phyloP scores from a whole-genome alignment of 306 rosid species.

The Trifolium repens region DNA sequence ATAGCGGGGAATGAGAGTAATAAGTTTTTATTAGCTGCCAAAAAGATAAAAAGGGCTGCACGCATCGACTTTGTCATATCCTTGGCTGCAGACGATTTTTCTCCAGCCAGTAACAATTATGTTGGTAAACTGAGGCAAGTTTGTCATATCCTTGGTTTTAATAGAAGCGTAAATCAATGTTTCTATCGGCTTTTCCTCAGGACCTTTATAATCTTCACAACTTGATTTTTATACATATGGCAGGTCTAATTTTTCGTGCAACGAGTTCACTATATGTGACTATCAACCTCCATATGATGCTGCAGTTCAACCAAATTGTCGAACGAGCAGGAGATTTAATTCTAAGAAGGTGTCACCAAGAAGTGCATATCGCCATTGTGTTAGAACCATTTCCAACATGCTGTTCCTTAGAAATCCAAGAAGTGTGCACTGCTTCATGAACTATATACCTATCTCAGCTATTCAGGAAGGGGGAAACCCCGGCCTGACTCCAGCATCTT shows the following conservation, averaged over 20 bases:
- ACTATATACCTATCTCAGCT: conserved; percentile 60
- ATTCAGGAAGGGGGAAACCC: conserved; percentile 60
- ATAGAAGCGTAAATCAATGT: background rate
- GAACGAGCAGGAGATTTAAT: conserved; percentile 51
- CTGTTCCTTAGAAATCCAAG: conserved; percentile 62
- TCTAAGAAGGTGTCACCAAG: conserved; percentile 60
- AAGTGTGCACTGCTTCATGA: conserved; percentile 63
- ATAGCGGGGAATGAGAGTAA: conserved; percentile 60
- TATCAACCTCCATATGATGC: conserved; percentile 50
- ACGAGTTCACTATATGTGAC: conserved; percentile 62
- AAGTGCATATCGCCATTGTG: conserved; percentile 52
- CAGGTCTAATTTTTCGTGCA: conserved; percentile 74
- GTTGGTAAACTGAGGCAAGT: conserved; percentile 80
- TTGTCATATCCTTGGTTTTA: background rate
- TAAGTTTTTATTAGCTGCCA: conserved; percentile 73
- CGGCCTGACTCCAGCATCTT: conserved; percentile 57
- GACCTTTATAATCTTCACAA: background rate
- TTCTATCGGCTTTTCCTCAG: background rate
- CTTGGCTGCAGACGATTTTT: conserved; percentile 63
- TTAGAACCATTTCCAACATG: conserved; percentile 51
- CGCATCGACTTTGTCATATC: conserved; percentile 62
- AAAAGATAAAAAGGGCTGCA: conserved; percentile 63
- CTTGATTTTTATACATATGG: conserved; percentile 31
- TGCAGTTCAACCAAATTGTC: conserved; percentile 33
- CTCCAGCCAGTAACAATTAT: conserved; percentile 57